Evolutionary conservation across 2,329 filamentous ascomycete species (phyloP), one percentile per base, ranked within the genome.

Genomic region (Volutella citrinella): DNA sequence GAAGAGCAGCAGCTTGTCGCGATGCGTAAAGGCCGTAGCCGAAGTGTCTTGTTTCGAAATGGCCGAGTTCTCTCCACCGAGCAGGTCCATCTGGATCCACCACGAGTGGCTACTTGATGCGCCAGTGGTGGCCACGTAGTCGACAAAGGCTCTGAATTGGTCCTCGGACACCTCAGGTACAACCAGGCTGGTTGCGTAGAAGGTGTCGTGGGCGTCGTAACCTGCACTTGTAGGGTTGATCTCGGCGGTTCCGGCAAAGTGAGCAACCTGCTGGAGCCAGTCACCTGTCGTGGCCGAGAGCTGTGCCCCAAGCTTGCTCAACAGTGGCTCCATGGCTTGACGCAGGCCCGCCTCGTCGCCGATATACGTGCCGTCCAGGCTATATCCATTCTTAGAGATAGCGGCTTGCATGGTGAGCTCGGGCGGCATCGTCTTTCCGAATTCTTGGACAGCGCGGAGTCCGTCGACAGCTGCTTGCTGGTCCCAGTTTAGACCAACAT

Each of bases 1-100:
- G 36, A 69, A 72, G 6, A 78, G 66, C 3, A 73, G 63, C 10
- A 76, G 63, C 41, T 67, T 61, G 32, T 66, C 58, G 10, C 63
- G 64, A 42, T 68, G 64, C 0, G 59, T 52, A 39, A 64, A 70
- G 3, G 66, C 56, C 0, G 61, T 60, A 7, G 51, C 49, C 7
- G 49, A 27, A 6, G 44, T 35, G 9, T 55, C 36, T 5, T 60
- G 40, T 22, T 56, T 49, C 1, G 61, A 48, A 13, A 68, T 50
- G 32, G 58, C 63, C 2, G 64, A 64, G 47, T 64, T 57, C 19
- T 47, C 38, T 19, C 59, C 60, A 7, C 57, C 59, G 10, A 52
- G 48, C n/a, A 61, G 41, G 37, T 60, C 56, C 45, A 61, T 54
- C n/a, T 50, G 47, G 5, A 55, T 33, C 43, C 45, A 52, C 51